Evolutionary conservation across 2,329 filamentous ascomycete genomes (phyloP).

Genomic region (Talaromyces sp.): DNA sequence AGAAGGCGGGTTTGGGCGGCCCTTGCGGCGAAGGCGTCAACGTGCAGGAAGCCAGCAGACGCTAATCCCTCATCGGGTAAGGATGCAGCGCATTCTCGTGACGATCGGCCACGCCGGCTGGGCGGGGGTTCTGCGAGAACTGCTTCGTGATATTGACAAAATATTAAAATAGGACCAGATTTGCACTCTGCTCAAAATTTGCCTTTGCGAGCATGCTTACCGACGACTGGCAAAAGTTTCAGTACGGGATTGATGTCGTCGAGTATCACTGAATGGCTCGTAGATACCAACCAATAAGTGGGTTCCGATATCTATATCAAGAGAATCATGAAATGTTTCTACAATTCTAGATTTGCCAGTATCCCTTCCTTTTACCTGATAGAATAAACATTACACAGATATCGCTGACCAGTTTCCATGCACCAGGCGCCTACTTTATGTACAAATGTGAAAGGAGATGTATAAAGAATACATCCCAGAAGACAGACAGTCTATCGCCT

Average conservation of each 20-base stretch:
- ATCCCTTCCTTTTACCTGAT: neutral
- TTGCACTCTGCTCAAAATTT: neutral
- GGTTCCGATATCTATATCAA: neutral
- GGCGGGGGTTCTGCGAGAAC: neutral
- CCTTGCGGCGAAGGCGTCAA: neutral
- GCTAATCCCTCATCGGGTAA: slow-evolving; percentile 8
- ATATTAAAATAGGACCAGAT: neutral
- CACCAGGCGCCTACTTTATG: neutral
- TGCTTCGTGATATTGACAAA: neutral
- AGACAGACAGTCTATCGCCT: slow-evolving; percentile 17
- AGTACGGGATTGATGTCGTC: too few species aligned
- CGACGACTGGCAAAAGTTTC: neutral
- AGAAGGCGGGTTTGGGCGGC: neutral
- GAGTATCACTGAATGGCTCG: too few species aligned
- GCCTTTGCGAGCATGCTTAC: neutral
- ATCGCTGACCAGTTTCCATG: neutral
- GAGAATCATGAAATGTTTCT: neutral
- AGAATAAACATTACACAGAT: neutral
- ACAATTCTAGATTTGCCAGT: neutral
- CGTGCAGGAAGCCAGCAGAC: neutral
- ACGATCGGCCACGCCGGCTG: neutral
- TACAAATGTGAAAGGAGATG: neutral
- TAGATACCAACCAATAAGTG: too few species aligned
- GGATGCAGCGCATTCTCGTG: neutral
- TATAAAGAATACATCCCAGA: neutral